Percentiles rank a stretch among this genome's conserved stretches.
Evolutionary conservation across 2,329 filamentous ascomycete species (phyloP).

Genomic region (Scleromitrula shiraiana): DNA sequence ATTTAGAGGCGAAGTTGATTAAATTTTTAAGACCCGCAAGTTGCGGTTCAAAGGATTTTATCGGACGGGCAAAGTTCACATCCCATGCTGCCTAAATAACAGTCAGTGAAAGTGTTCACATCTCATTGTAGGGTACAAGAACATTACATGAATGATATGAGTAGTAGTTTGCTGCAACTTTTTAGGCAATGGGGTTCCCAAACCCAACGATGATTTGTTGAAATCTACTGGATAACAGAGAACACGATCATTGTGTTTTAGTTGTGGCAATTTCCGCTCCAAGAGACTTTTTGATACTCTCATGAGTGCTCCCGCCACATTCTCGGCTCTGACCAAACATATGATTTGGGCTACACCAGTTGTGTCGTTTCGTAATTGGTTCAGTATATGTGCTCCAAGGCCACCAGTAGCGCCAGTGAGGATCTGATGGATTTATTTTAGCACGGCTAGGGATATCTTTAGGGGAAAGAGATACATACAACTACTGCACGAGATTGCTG

Average conservation of each 20-base stretch:
- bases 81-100: conserved; percentile 43
- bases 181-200: no score
- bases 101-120: neutral
- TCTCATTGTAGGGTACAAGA: neutral
- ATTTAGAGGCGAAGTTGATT: conserved; percentile 36
- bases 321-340: conserved; percentile 44
- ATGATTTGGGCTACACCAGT: conserved; percentile 32
- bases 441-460: neutral
- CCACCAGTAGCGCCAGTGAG: conserved; percentile 44
- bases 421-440: no score
- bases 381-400: conserved; percentile 44
- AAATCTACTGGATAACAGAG: no score
- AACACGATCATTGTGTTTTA: no score
- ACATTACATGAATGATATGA: conserved; percentile 46
- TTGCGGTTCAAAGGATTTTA: conserved; percentile 47
- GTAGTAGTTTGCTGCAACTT: conserved; percentile 29
- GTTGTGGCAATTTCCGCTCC: conserved; percentile 28
- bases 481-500: no score
- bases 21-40: conserved; percentile 43
- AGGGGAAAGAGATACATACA: neutral
- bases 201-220: no score
- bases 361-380: conserved; percentile 12
- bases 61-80: conserved; percentile 53
- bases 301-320: conserved; percentile 33
- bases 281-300: conserved; percentile 38